Evolutionary conservation across 1,284 basidiomycete species (phyloP), one percentile per base, ranked within the genome.

Genomic region (Trichosporon asahii): DNA sequence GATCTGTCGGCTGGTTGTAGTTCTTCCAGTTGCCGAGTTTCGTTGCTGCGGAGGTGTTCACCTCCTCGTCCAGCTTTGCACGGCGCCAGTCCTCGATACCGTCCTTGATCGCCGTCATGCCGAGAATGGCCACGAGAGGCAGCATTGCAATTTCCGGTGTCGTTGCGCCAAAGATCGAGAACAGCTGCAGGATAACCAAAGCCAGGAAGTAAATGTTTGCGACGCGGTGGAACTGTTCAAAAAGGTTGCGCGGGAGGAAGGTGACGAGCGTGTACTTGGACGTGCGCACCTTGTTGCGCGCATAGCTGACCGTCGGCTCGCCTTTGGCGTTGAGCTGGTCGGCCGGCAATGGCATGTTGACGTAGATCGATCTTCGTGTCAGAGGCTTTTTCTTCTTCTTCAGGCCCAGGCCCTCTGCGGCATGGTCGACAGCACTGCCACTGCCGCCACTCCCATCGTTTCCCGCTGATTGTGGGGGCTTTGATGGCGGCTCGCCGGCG

Each of bases 201-300:
- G 87, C 88, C 49, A 98, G 84, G 85, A 98, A 98, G 85, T 95
- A 98, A 66, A 98, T 85, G 83, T 98, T 98, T 72, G 95, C 95
- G 64, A 95, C 89, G 37, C 93, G 88, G 76, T 91, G 87, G 80
- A 97, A 96, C 79, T 97, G 94, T 83, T 95, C 93, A 73, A 90
- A 91, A 73, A 96, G 84, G 80, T 96, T 96, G 86, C 93, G 94
- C n/a, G 95, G 95, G 63, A 98, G 78, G 81, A 98, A 98, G 3
- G 94, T 93, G 74, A 96, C 68, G 70, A 94, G 80, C 35, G 95
- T 97, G 84, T 98, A 98, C 84, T 97, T 96, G 75, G 91, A 92
- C 60, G 95, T 98, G 77, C 92, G 88, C 71, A 98, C 94, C 88
- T 98, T 98, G 84, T 98, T 98, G 76, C 95, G 86, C 37, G 89